These are phyloP conservation scores for Mycena leptocephala DNA, from an alignment of 768 basidiomycete species.

Conservation along the genomic window DNA sequence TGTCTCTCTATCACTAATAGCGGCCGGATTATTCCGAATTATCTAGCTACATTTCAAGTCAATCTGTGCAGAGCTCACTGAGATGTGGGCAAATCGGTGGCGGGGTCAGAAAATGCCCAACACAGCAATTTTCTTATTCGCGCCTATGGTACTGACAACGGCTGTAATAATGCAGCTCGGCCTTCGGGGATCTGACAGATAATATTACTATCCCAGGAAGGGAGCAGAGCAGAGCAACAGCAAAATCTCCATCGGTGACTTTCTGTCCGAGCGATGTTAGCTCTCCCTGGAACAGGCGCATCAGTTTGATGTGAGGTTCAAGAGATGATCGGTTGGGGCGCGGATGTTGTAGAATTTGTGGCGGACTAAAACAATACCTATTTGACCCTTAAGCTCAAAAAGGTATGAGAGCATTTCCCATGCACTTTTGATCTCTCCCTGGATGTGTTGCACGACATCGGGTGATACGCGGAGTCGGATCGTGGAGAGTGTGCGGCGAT, in stretches of 20 bases:
- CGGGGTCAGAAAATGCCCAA: no score
- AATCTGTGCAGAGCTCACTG: no score
- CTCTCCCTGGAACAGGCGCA: conserved; percentile 10
- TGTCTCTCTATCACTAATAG: no score
- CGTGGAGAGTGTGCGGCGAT: neutral
- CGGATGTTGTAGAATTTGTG: conserved; percentile 7
- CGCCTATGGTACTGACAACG: no score
- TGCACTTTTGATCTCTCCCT: neutral
- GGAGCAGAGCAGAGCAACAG: conserved; percentile 3
- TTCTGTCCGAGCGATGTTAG: neutral
- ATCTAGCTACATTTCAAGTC: no score
- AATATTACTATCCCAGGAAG: no score
- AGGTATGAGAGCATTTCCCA: conserved; percentile 5
- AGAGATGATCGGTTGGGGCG: neutral
- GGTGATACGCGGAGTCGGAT: neutral
- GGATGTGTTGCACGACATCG: neutral
- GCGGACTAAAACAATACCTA: neutral
- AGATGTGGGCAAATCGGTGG: no score
- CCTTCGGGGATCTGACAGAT: no score
- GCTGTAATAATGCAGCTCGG: no score
- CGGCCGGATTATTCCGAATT: no score
- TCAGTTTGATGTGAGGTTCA: conserved; percentile 2
- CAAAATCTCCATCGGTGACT: neutral
- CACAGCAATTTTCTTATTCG: no score
- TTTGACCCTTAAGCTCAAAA: conserved; percentile 6